A percentile compares a stretch with the other conserved stretches of the same genome.
phyloP scores from a whole-genome alignment of 1,284 basidiomycete genomes.

The Fistulinella cinereoalba region DNA sequence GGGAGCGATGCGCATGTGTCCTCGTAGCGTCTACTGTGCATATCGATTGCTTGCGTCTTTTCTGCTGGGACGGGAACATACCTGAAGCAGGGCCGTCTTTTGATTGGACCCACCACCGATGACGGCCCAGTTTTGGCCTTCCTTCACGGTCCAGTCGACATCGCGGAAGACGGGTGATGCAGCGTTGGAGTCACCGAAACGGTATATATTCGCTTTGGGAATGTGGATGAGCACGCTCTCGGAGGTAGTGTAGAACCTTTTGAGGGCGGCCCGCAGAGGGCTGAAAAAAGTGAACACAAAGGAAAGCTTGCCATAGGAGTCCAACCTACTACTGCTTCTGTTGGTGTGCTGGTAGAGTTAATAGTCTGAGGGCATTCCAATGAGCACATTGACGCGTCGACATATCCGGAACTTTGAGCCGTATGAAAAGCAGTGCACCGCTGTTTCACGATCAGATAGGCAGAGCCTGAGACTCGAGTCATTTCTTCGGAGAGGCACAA shows the following conservation, averaged over 20 bases:
- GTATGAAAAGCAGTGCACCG: no score
- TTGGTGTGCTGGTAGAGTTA: no score
- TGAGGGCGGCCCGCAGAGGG: background rate
- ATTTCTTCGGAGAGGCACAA: background rate
- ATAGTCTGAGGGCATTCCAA: no score
- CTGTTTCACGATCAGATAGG: background rate
- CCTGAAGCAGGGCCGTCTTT: slow-evolving; percentile 59
- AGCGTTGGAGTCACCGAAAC: slow-evolving; percentile 47
- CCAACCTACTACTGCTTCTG: no score
- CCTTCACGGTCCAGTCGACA: slow-evolving; percentile 58
- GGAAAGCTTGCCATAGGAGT: no score
- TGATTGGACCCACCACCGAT: slow-evolving; percentile 54
- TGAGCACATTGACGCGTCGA: background rate
- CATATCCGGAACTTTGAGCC: background rate
- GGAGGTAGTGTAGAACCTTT: slow-evolving; percentile 7
- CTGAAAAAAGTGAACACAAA: background rate
- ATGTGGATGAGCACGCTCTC: slow-evolving; percentile 37
- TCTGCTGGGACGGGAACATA: slow-evolving; percentile 24
- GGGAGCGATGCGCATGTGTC: slow-evolving; percentile 66
- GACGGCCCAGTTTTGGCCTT: slow-evolving; percentile 71
- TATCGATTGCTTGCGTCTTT: background rate
- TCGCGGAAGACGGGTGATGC: slow-evolving; percentile 50
- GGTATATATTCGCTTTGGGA: slow-evolving; percentile 46
- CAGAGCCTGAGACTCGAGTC: background rate
- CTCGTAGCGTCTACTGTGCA: slow-evolving; percentile 56